Evolutionary conservation across 768 basidiomycete genomes (phyloP).

Genomic region (Baorangia bicolor): DNA sequence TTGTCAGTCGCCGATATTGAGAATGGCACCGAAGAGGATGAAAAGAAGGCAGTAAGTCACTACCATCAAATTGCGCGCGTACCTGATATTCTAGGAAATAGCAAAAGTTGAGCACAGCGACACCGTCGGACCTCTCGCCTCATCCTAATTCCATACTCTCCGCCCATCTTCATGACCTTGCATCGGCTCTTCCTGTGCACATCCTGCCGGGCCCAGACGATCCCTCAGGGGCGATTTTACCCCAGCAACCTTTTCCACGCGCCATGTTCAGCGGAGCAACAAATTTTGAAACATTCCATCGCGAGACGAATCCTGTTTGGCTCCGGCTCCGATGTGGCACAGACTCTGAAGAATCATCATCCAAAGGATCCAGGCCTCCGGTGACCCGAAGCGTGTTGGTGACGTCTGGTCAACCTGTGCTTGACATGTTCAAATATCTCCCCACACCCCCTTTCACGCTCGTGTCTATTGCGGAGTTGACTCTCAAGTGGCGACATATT

Average conservation of each 20-base stretch:
- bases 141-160: conserved; percentile 75
- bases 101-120: conserved; percentile 65
- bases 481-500: conserved; percentile 91
- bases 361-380: conserved; percentile 13
- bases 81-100: conserved; percentile 31
- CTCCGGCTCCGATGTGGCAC: conserved; percentile 57
- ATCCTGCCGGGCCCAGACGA: conserved; percentile 86
- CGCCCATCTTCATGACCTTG: conserved; percentile 70
- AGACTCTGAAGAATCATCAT: conserved; percentile 25
- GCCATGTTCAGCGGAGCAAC: conserved; percentile 79
- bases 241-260: conserved; percentile 90
- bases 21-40: conserved; percentile 40
- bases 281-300: conserved; percentile 60
- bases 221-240: conserved; percentile 85
- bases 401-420: conserved; percentile 90
- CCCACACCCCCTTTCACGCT: conserved; percentile 68
- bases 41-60: conserved; percentile 56
- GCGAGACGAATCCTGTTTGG: conserved; percentile 91
- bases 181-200: conserved; percentile 78
- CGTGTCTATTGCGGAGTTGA: conserved; percentile 70
- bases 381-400: conserved; percentile 64
- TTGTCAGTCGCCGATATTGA: conserved; percentile 42
- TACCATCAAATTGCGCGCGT: neutral
- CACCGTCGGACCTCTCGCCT: conserved; percentile 56
- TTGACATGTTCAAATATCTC: conserved; percentile 95